Evolutionary conservation across 225 moss, liverwort and hornwort genomes (phyloP).

Genomic region (Marchantia polymorpha): DNA sequence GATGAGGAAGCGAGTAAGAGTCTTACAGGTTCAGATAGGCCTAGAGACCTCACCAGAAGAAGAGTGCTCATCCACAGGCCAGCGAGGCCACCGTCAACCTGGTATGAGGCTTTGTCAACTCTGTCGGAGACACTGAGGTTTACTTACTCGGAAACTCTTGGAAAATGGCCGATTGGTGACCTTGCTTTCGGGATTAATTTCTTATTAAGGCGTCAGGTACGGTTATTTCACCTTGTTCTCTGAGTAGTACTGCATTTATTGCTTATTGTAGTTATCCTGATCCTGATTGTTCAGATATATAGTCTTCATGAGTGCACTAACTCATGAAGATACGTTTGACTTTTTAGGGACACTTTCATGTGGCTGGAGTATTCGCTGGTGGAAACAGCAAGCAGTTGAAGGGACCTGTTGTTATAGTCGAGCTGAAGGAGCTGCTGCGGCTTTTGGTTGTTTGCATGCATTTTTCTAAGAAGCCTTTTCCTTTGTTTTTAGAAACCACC

Average conservation of each 20-base stretch:
- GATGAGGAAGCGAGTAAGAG: constrained; percentile 37
- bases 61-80: constrained; percentile 58
- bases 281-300: neutral
- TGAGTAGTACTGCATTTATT: too few relatives aligned
- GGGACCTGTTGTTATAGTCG: constrained; percentile 56
- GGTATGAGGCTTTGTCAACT: constrained; percentile 97
- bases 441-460: constrained; percentile 73
- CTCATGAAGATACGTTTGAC: neutral
- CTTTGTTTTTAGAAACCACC: constrained; percentile 72
- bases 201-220: constrained; percentile 70
- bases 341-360: constrained; percentile 88
- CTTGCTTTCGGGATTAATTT: constrained; percentile 96
- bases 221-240: neutral
- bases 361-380: constrained; percentile 78
- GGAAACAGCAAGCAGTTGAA: constrained; percentile 58
- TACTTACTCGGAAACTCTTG: constrained; percentile 95
- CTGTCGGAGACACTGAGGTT: constrained; percentile 92
- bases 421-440: constrained; percentile 73
- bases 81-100: constrained; percentile 89
- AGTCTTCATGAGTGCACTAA: neutral
- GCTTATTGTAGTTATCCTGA: too few relatives aligned
- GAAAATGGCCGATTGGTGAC: constrained; percentile 99
- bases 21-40: constrained; percentile 36
- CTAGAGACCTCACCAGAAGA: constrained; percentile 53
- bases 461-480: constrained; percentile 90